phyloP scores from a whole-genome alignment of 257 asterid species.

The Fraxinus excelsior region DNA sequence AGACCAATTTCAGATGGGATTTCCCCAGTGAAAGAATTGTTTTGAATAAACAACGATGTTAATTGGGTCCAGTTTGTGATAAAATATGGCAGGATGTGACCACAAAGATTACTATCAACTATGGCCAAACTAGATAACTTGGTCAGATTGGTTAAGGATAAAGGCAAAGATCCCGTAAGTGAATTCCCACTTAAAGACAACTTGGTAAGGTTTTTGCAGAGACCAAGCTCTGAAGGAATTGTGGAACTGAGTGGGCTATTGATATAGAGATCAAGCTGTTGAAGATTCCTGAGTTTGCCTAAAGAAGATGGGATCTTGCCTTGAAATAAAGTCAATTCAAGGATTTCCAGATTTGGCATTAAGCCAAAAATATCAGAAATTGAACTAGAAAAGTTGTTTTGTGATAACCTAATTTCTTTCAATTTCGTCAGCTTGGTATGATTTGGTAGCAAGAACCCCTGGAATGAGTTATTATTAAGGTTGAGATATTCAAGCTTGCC shows the following conservation, averaged over 20 bases:
- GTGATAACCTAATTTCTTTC: too few relatives aligned
- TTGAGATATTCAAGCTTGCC: too few relatives aligned
- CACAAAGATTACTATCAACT: constrained; percentile 32
- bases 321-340: too few relatives aligned
- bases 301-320: constrained; percentile 39
- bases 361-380: too few relatives aligned
- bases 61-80: not conserved
- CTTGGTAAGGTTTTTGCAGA: constrained; percentile 34
- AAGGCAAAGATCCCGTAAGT: constrained; percentile 52
- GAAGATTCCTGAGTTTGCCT: constrained; percentile 38
- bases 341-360: too few relatives aligned
- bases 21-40: constrained; percentile 35
- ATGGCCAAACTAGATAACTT: constrained; percentile 28
- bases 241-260: constrained; percentile 34
- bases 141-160: constrained; percentile 55
- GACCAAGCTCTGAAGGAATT: constrained; percentile 45
- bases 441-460: too few relatives aligned
- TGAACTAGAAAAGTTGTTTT: too few relatives aligned
- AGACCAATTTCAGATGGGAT: constrained; percentile 43
- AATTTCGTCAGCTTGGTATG: too few relatives aligned
- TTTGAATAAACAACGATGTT: fast-evolving
- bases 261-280: constrained; percentile 18
- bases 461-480: too few relatives aligned
- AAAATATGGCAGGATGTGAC: constrained; percentile 32
- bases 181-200: constrained; percentile 36